Evolutionary conservation across 148 eudicot genomes (phyloP).

Genomic region (Drosera capensis): DNA sequence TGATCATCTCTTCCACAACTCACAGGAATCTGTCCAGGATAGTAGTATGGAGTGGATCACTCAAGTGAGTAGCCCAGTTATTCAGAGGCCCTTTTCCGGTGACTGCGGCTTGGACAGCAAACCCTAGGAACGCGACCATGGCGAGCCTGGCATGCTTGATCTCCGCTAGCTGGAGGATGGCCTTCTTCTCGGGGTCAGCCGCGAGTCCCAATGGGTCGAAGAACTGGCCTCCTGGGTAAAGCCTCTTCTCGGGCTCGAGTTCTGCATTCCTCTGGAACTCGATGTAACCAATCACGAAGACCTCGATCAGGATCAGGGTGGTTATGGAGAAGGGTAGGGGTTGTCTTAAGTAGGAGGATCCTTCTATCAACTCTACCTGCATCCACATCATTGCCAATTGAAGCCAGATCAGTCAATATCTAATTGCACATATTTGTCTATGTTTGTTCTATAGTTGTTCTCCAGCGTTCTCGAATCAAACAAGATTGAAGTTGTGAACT

Average conservation of each 20-base stretch:
- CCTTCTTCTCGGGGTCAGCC: constrained; percentile 86
- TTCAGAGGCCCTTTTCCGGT: constrained; percentile 94
- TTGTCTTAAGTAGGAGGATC: constrained; percentile 91
- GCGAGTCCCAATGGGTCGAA: constrained; percentile 85
- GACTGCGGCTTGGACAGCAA: constrained; percentile 88
- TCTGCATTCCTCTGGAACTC: constrained; percentile 88
- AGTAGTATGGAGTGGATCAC: constrained; percentile 95
- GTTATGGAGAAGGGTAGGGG: constrained; percentile 88
- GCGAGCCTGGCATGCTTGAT: constrained; percentile 95
- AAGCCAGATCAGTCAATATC: too few relatives aligned
- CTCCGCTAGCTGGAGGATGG: constrained; percentile 72
- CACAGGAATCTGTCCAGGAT: constrained; percentile 66
- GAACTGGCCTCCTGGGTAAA: constrained; percentile 76
- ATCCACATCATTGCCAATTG: too few relatives aligned
- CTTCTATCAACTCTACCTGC: constrained; percentile 88
- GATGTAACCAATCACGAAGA: constrained; percentile 67
- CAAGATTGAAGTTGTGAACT: too few relatives aligned
- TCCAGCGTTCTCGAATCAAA: too few relatives aligned
- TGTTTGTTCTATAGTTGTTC: too few relatives aligned
- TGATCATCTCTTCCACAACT: too few relatives aligned
- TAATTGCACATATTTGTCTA: too few relatives aligned
- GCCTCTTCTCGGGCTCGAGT: constrained; percentile 86
- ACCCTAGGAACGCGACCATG: constrained; percentile 86
- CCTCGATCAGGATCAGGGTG: constrained; percentile 86
- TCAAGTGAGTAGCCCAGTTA: constrained; percentile 99